Evolutionary conservation across 2,329 filamentous ascomycete species (phyloP).

Genomic region (Penicillium sp.): DNA sequence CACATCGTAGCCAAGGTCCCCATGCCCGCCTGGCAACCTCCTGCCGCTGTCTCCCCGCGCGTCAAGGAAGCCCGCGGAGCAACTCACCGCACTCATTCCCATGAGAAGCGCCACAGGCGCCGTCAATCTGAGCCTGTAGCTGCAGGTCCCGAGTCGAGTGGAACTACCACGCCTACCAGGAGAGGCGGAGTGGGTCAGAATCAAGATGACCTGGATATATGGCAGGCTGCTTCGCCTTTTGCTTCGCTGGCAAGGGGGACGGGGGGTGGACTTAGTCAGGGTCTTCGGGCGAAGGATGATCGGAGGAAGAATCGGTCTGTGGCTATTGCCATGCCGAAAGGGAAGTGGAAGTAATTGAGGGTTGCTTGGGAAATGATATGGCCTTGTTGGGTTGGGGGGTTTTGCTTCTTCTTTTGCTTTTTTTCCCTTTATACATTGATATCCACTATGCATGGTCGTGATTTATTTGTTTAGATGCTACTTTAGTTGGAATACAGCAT

Average conservation of each 20-base stretch:
- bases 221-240: conserved; percentile 42
- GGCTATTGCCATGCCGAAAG: conserved; percentile 13
- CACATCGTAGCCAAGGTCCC: conserved; percentile 39
- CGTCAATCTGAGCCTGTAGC: conserved; percentile 23
- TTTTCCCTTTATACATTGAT: conserved; percentile 7
- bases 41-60: conserved; percentile 12
- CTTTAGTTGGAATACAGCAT: too few species aligned
- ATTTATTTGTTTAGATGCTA: background rate
- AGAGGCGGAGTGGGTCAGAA: conserved; percentile 29
- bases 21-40: conserved; percentile 30
- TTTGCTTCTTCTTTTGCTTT: conserved; percentile 1
- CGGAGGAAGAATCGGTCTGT: conserved; percentile 31
- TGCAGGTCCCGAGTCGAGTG: conserved; percentile 15
- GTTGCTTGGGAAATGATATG: too few species aligned
- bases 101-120: conserved; percentile 26
- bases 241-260: conserved; percentile 47
- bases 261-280: conserved; percentile 48
- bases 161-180: conserved; percentile 14
- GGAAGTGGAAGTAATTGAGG: conserved; percentile 9
- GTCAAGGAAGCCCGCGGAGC: background rate
- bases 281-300: conserved; percentile 39
- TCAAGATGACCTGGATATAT: conserved; percentile 40
- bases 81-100: conserved; percentile 4
- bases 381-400: background rate
- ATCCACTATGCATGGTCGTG: conserved; percentile 10